These are phyloP conservation scores for Nematocida major DNA, from an alignment of 371 early-diverging fungal species.

Conservation along the genomic window DNA sequence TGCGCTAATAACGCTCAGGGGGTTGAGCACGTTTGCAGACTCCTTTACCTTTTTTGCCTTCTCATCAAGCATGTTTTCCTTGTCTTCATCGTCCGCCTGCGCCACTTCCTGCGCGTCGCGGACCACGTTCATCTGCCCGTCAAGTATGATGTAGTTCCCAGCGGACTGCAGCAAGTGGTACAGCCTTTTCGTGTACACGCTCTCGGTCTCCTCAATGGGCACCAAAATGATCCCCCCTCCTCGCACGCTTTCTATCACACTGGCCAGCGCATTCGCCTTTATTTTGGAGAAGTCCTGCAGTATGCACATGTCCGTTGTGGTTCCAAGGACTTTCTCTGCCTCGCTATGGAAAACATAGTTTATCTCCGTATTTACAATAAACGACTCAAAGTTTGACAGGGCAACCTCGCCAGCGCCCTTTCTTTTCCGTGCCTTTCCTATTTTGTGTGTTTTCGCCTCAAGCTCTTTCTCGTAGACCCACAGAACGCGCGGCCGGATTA, in stretches of 20 bases:
- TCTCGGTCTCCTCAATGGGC: conserved; percentile 49
- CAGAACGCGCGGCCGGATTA: conserved; percentile 36
- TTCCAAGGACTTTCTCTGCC: conserved; percentile 89
- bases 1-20: conserved; percentile 32
- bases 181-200: conserved; percentile 33
- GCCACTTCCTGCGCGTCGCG: background rate
- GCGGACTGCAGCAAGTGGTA: conserved; percentile 79
- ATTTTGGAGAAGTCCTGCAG: conserved; percentile 95
- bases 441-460: conserved; percentile 34
- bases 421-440: conserved; percentile 5
- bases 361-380: conserved; percentile 53
- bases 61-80: background rate
- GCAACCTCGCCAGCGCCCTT: conserved; percentile 18
- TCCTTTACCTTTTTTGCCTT: conserved; percentile 7
- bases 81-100: background rate
- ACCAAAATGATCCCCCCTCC: conserved; percentile 93
- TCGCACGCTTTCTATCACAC: conserved; percentile 93
- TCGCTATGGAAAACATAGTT: conserved; percentile 77
- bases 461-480: conserved; percentile 59
- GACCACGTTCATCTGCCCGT: conserved; percentile 66
- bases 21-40: conserved; percentile 21
- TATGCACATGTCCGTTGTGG: conserved; percentile 93
- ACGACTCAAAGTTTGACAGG: conserved; percentile 45
- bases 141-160: conserved; percentile 81
- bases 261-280: conserved; percentile 88